These are phyloP conservation scores for Elsinoe batatas DNA, from an alignment of 2,329 filamentous ascomycete species.

Conservation along the genomic window DNA sequence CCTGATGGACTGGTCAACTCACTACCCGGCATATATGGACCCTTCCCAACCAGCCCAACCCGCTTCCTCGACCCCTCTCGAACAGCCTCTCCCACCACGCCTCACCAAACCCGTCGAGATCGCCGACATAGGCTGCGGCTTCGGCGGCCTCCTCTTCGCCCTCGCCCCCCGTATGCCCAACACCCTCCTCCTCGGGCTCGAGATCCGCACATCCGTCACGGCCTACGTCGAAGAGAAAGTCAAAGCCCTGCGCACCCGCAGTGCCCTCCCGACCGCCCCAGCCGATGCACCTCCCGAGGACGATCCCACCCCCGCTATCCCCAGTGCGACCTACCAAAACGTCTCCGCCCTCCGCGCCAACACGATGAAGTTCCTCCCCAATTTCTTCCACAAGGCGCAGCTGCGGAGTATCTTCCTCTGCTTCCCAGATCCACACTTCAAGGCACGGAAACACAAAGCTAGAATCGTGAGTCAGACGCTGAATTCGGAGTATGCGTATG, in stretches of 20 bases:
- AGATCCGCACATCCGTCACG: conserved; percentile 83
- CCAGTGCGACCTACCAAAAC: conserved; percentile 58
- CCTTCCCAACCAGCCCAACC: conserved; percentile 11
- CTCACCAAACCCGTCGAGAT: conserved; percentile 70
- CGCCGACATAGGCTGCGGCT: conserved; percentile 94
- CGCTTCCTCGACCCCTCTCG: background rate
- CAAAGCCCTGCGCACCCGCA: conserved; percentile 55
- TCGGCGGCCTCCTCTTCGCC: conserved; percentile 81
- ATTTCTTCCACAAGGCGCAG: conserved; percentile 78
- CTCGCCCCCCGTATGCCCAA: conserved; percentile 73
- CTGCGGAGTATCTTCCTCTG: conserved; percentile 91
- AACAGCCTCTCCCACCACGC: conserved; percentile 12
- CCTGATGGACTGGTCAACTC: conserved; percentile 81
- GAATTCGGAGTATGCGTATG: conserved; percentile 80
- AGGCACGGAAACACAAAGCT: conserved; percentile 92
- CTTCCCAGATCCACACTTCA: conserved; percentile 98
- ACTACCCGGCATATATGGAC: conserved; percentile 65
- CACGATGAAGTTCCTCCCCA: conserved; percentile 99
- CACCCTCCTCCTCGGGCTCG: conserved; percentile 79
- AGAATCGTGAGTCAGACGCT: conserved; percentile 83
- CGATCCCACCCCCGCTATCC: conserved; percentile 11
- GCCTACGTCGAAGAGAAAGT: conserved; percentile 86
- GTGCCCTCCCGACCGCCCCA: conserved; percentile 1
- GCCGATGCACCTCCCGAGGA: conserved; percentile 5
- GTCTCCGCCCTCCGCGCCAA: conserved; percentile 83